These are phyloP conservation scores for Clohesyomyces aquaticus DNA, from an alignment of 495 filamentous ascomycete species.

Conservation along the genomic window DNA sequence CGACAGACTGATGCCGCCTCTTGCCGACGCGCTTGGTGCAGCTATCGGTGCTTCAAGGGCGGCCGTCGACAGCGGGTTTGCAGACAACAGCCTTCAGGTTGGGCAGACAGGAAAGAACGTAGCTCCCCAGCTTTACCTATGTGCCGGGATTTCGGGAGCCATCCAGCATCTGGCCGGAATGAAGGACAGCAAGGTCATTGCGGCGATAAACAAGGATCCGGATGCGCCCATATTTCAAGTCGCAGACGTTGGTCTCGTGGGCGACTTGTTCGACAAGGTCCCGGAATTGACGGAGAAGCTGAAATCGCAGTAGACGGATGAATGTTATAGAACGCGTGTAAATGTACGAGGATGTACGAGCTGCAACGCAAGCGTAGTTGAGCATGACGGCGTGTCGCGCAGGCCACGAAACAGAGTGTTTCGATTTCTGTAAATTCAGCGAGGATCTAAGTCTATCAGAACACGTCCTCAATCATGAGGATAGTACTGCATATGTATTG, in stretches of 20 bases:
- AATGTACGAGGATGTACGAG: conserved; percentile 34
- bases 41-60: conserved; percentile 93
- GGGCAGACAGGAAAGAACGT: conserved; percentile 99
- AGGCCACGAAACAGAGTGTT: too few species aligned
- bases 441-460: neutral
- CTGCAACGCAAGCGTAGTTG: conserved; percentile 25
- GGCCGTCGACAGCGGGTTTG: conserved; percentile 95
- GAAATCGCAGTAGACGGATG: conserved; percentile 50
- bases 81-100: conserved; percentile 98
- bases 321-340: neutral
- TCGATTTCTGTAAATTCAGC: too few species aligned
- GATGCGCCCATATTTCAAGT: conserved; percentile 99
- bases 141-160: conserved; percentile 92
- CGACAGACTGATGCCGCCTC: conserved; percentile 83
- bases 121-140: conserved; percentile 92
- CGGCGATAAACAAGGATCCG: conserved; percentile 94
- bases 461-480: too few species aligned
- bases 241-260: conserved; percentile 92
- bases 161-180: conserved; percentile 99
- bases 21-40: conserved; percentile 89
- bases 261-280: conserved; percentile 92
- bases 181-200: conserved; percentile 99
- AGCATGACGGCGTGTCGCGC: conserved; percentile 2
- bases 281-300: conserved; percentile 97
- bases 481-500: too few species aligned